Evolutionary conservation across 805 yeast species (phyloP).

Genomic region (Saccharomycopsis sp.): DNA sequence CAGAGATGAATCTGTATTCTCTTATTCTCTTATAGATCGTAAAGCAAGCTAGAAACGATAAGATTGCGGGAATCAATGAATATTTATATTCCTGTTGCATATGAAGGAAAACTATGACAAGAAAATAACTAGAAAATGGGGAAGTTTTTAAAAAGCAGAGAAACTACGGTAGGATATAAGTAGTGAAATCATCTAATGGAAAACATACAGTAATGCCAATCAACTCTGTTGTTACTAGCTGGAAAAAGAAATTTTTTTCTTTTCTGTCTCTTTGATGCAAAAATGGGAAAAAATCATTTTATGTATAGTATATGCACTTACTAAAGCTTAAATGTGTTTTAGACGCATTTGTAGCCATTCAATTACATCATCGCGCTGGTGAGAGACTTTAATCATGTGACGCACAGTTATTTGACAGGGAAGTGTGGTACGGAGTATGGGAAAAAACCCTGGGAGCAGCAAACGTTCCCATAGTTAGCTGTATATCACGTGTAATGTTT

Average conservation of each 20-base stretch:
- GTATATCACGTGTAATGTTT: not conserved
- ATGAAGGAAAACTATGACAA: not conserved
- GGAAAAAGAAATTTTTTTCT: no score
- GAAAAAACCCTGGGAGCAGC: no score
- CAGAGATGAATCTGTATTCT: no score
- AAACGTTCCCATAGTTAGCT: no score
- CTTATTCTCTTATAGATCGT: no score
- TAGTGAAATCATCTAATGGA: not conserved
- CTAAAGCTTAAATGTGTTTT: not conserved
- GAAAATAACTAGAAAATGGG: not conserved
- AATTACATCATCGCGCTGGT: not conserved
- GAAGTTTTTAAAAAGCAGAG: not conserved
- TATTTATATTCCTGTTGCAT: not conserved
- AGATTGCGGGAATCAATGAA: not conserved
- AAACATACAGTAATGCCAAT: not conserved
- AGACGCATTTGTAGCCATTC: not conserved
- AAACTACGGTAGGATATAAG: not conserved
- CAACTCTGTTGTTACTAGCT: not conserved
- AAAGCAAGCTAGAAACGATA: not conserved
- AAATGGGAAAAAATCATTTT: not conserved
- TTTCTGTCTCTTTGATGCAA: not conserved
- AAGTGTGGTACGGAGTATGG: no score
- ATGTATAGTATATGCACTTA: constrained; percentile 1
- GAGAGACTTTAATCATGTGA: not conserved
- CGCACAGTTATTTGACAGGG: no score